Base-by-base conservation (phyloP, 2,329 filamentous ascomycete genomes). In the Tolypocladium ophioglossoides region DNA sequence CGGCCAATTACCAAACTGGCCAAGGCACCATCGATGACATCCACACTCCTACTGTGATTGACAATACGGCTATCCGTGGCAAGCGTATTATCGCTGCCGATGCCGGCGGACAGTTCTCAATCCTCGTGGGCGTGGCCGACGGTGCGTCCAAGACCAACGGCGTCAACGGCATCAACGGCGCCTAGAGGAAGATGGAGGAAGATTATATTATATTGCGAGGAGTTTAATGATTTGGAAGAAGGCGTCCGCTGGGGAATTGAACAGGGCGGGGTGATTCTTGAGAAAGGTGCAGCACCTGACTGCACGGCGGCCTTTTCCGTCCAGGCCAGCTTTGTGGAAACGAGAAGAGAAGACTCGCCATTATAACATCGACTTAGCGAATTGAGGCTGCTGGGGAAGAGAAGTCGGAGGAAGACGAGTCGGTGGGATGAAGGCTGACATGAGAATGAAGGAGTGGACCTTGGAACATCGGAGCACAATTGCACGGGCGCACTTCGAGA, bases 101-200 rank as follows among this genome's bases (percentile, higher is more conserved):
- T 46, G 86, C 86, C n/a, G 91, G 92, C 59, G 91, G 91, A 6
- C 91, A 96, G 66, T 96, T 83, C 68, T 86, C 84, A 1, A 71
- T 89, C 27, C 62, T 89, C n/a, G 75, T 78, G 11, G 78, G 78
- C 52, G 65, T 66, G 56, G 62, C 72, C 27, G 65, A 67, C 22
- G 64, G 63, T 11, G 59, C 49, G 1, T 62, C 63, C 50, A 59
- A 60, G 54, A 58, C 61, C 41, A 72, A 72, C 46, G 70, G 70
- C 16, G 35, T 56, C 27, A 55, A 54, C 16, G 53, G 53, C 27
- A 22, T 46, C 34, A 53, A 32, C 18, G 48, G 40, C 22, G 30
- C 27, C 24, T 48, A 24, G 35, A 27, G 32, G 30, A 22, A 18
- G 40, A 37, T 44, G 34, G n/a, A 35, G 52, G 38, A 41, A n/a